These are phyloP conservation scores for Kwoniella botswanensis DNA, from an alignment of 768 basidiomycete species.

Conservation along the genomic window DNA sequence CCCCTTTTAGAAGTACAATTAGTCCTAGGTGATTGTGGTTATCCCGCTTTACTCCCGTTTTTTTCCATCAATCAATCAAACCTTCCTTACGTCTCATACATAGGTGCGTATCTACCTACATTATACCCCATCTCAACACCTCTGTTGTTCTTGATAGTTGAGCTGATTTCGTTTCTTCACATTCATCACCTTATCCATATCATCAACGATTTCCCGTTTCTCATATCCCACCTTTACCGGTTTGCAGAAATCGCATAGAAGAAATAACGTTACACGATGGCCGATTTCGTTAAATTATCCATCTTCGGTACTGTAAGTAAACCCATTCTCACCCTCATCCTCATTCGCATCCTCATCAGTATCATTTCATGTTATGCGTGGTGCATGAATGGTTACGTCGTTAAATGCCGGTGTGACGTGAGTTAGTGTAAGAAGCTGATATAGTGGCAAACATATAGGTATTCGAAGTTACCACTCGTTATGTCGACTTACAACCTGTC, in stretches of 20 bases:
- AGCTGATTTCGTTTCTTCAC: background rate
- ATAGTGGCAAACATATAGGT: constrained; percentile 39
- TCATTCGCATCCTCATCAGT: no score
- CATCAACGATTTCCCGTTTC: background rate
- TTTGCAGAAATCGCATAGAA: background rate
- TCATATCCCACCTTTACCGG: background rate
- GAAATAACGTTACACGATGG: constrained; percentile 35
- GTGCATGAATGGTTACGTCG: background rate
- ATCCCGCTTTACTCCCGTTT: constrained; percentile 7
- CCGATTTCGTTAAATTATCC: constrained; percentile 87
- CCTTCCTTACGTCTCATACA: background rate
- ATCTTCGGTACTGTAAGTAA: constrained; percentile 88
- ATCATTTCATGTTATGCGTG: background rate
- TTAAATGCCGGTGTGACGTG: background rate
- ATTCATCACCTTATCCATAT: background rate
- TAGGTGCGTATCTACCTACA: background rate
- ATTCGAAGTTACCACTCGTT: constrained; percentile 88
- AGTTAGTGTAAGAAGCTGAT: background rate
- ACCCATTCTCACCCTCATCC: background rate
- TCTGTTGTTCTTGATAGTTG: background rate
- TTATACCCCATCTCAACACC: no score
- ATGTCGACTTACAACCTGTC: constrained; percentile 98
- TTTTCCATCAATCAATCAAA: background rate
- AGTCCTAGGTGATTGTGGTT: background rate
- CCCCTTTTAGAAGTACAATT: no score